Base-by-base conservation (phyloP, 2,329 filamentous ascomycete genomes). In the Aspergillus terreus region DNA sequence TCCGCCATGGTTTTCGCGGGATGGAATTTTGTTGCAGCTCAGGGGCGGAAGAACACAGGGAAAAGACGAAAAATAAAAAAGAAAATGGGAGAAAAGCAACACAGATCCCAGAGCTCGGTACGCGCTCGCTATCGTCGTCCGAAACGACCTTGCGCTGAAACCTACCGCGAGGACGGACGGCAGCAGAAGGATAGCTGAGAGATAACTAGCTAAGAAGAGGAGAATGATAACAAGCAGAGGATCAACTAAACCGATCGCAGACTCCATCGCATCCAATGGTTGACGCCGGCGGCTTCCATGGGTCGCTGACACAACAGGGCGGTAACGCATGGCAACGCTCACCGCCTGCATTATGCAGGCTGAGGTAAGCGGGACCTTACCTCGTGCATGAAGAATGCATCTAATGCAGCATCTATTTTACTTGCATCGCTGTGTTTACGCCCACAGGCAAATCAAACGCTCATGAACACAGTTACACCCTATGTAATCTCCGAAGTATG, bases 1-100 rank as follows among this genome's bases (percentile, higher is more conserved):
- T 71, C 73, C 50, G 65, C 69, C 71, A 73, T 74, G 53, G 54
- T 67, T 65, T 36, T 57, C 46, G 58, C 52, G 56, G 54, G 44
- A 49, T 45, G 49, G 58, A 54, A 48, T 50, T 53, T 35, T 46
- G 27, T 45, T 33, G 42, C 23, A 45, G 38, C 25, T 55, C 50
- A 53, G 53, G 50, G 52, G 54, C 43, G 46, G 32, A 49, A 33
- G 44, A 35, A 19, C 30, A 47, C 44, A 51, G 42, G 46, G n/a
- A 50, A 46, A 56, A 52, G 27, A 15, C 19, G 19, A 41, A 43
- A 33, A 11, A 51, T 38, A 43, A 33, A 11, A 51, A 54, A 54
- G 49, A 46, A 48, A 33, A 40, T 46, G 46, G 52, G 19, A 19
- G 3, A 19, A 19, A 19, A 19, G 19, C 19, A 51, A 32, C 25